Percentiles rank a stretch among this genome's conserved stretches.
These are phyloP conservation scores for Colletotrichum chlorophyti DNA, from an alignment of 2,329 filamentous ascomycete species.

Conservation along the genomic window DNA sequence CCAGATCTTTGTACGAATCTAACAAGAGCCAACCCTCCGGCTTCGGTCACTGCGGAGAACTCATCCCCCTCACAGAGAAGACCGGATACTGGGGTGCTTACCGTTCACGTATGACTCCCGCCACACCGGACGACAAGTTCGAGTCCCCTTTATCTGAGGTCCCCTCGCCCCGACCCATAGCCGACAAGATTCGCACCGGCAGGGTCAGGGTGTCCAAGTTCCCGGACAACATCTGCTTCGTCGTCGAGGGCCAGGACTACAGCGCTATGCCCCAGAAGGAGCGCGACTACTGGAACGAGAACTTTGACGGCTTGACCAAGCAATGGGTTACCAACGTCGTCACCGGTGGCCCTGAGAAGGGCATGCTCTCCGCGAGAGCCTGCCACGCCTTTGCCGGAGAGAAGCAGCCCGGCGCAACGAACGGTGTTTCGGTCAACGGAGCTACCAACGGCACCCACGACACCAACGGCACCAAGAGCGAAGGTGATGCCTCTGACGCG, in stretches of 20 bases:
- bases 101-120: constrained; percentile 23
- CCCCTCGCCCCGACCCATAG: constrained; percentile 3
- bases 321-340: constrained; percentile 25
- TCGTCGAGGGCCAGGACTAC: constrained; percentile 26
- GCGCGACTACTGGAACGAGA: constrained; percentile 23
- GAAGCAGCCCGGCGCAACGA: constrained; percentile 22
- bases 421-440: constrained; percentile 5
- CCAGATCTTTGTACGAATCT: constrained; percentile 18
- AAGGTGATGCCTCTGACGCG: background rate
- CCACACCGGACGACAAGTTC: constrained; percentile 16
- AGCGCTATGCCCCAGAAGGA: constrained; percentile 21
- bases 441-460: constrained; percentile 5
- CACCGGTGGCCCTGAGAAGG: constrained; percentile 3
- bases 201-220: constrained; percentile 22
- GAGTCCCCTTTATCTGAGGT: constrained; percentile 7
- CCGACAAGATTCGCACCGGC: constrained; percentile 9
- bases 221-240: constrained; percentile 23
- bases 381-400: constrained; percentile 20
- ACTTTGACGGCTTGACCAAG: constrained; percentile 23
- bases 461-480: constrained; percentile 2
- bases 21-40: constrained; percentile 15
- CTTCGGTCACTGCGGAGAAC: constrained; percentile 23
- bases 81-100: constrained; percentile 27
- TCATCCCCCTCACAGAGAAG: constrained; percentile 20
- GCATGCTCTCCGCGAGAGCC: constrained; percentile 16